Evolutionary conservation across 192 early-diverging fungal species (phyloP), one percentile per base, ranked within the genome.

Genomic region (Radiomyces spectabilis): DNA sequence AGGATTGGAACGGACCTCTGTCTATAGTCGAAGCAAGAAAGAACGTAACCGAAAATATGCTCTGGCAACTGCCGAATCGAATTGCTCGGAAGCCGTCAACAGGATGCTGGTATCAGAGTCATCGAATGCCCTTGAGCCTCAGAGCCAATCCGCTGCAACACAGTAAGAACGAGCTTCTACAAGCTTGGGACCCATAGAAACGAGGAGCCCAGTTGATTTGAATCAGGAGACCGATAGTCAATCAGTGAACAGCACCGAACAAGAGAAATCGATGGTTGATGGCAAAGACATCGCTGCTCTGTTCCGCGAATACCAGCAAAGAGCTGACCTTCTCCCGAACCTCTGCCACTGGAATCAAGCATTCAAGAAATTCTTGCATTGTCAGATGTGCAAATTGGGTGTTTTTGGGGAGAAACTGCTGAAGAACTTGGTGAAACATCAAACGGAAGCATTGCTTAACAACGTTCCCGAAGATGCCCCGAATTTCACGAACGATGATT

Each of bases 401-500:
- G 31, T 51, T 51, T 51, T 37, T 51, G 48, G 31, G 19, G 48
- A 35, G 37, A n/a, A 51, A 37, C 1, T 35, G 33, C 48, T 51
- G 15, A 50, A 50, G n/a, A 50, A 50, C 35, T 50, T 50, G 48
- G 31, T 50, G 35, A 50, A 50, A 21, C 13, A 12, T 32, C 48
- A 50, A 50, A 50, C 13, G 2, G 31, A 50, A 50, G 13, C 12
- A 21, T 33, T 50, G 35, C 30, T 50, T 33, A 31, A 19, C 33
- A 35, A 34, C 7, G 31, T 51, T n/a, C 48, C 48, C 10, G 31
- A 19, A 7, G 31, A 35, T 51, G 9, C 48, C 0, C 48, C 48
- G n/a, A 25, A 51, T 51, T 51, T 51, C 2, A 51, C 32, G 31
- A 25, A 51, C 22, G 31, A 51, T 51, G 48, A 51, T 33, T 51